phyloP scores from a whole-genome alignment of 2,329 filamentous ascomycete genomes.

The Pestalotiopsis sp. region DNA sequence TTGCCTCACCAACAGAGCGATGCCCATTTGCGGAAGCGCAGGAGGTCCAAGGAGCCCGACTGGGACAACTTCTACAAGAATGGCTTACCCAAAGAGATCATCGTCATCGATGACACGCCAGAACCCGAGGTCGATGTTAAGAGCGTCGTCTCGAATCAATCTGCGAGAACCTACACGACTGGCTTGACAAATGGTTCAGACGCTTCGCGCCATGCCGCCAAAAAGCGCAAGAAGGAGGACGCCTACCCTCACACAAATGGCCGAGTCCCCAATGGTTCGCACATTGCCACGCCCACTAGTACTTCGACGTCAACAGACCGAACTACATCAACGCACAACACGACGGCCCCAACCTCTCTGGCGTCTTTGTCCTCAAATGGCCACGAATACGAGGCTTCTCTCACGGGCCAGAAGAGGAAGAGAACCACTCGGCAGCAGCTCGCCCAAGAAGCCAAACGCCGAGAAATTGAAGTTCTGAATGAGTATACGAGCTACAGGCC shows the following conservation, averaged over 20 bases:
- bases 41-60: conserved; percentile 68
- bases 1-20: conserved; percentile 28
- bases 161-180: conserved; percentile 40
- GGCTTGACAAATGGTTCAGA: conserved; percentile 33
- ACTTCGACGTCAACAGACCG: conserved; percentile 82
- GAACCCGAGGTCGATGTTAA: conserved; percentile 50
- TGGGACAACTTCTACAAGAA: conserved; percentile 85
- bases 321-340: conserved; percentile 78
- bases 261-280: conserved; percentile 64
- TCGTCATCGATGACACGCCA: conserved; percentile 78
- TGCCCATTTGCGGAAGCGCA: conserved; percentile 49
- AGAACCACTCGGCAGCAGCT: conserved; percentile 72
- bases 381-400: conserved; percentile 67
- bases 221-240: conserved; percentile 76
- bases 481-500: conserved; percentile 83
- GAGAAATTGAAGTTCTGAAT: conserved; percentile 70
- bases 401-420: conserved; percentile 87
- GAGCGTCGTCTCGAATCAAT: conserved; percentile 32
- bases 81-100: conserved; percentile 81
- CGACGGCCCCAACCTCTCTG: conserved; percentile 86
- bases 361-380: conserved; percentile 67
- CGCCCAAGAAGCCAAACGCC: conserved; percentile 79
- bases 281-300: conserved; percentile 71
- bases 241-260: conserved; percentile 66
- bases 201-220: conserved; percentile 58